Conservation (phyloP, 371 early-diverging fungal species). For the Apophysomyces variabilis region DNA sequence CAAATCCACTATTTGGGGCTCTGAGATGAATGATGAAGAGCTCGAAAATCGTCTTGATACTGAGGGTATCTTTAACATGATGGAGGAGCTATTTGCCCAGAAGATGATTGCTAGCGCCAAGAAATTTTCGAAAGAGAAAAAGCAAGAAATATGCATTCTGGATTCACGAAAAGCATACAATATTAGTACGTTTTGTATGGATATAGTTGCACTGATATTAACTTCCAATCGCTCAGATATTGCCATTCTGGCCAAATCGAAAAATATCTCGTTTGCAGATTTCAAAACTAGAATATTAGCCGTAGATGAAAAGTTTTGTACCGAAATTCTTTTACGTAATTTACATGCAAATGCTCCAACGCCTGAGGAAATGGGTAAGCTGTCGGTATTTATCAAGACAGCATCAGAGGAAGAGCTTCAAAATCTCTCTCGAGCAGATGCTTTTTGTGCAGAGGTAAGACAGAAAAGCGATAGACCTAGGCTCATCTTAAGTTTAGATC, state of each 20-base stretch:
- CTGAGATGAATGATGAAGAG: conserved; percentile 22
- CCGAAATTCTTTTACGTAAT: conserved; percentile 69
- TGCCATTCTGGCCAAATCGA: conserved; percentile 68
- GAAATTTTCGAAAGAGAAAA: conserved; percentile 30
- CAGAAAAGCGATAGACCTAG: conserved; percentile 27
- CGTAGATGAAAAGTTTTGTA: conserved; percentile 67
- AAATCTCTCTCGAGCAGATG: conserved; percentile 78
- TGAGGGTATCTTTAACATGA: conserved; percentile 68
- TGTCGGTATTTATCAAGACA: conserved; percentile 72
- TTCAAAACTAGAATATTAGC: conserved; percentile 62
- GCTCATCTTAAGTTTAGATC: conserved; percentile 51
- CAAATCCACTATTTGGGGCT: conserved; percentile 63
- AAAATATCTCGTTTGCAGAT: conserved; percentile 63
- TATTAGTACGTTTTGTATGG: conserved; percentile 58
- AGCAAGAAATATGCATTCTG: conserved; percentile 67
- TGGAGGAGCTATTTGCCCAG: conserved; percentile 80
- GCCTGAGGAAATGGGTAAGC: conserved; percentile 74
- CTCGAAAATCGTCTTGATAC: conserved; percentile 55
- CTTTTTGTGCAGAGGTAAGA: conserved; percentile 79
- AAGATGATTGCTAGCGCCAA: conserved; percentile 58
- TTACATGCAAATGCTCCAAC: conserved; percentile 73
- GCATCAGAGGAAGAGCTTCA: conserved; percentile 66
- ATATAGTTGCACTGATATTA: not conserved
- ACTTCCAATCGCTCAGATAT: conserved; percentile 53
- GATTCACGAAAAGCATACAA: conserved; percentile 80